phyloP scores from a whole-genome alignment of 1,284 basidiomycete species.

The Boletellus deceptivus region DNA sequence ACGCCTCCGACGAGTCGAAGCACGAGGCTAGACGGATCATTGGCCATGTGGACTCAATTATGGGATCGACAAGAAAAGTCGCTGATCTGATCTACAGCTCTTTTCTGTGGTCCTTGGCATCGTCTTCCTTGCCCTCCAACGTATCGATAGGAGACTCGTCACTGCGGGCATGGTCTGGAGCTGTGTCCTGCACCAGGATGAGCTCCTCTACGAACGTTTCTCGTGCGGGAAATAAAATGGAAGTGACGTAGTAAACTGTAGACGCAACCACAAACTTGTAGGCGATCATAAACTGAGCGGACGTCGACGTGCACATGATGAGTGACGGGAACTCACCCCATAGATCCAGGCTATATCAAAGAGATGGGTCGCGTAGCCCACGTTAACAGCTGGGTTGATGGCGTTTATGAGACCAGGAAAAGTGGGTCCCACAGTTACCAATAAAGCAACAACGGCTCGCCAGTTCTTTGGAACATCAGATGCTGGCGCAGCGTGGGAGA shows the following conservation, averaged over 20 bases:
- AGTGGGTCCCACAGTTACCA: slow-evolving; percentile 61
- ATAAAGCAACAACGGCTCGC: slow-evolving; percentile 63
- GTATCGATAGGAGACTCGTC: slow-evolving; percentile 3
- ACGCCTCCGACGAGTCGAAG: not conserved
- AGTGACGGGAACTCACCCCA: slow-evolving; percentile 47
- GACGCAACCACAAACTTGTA: slow-evolving; percentile 42
- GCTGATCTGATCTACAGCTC: slow-evolving; percentile 6
- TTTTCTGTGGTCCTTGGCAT: slow-evolving; percentile 6
- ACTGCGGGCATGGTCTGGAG: not conserved
- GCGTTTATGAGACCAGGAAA: slow-evolving; percentile 67
- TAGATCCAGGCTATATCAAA: slow-evolving; percentile 72
- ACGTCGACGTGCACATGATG: not conserved
- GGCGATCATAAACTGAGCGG: slow-evolving; percentile 28
- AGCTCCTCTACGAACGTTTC: slow-evolving; percentile 56
- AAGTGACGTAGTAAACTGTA: slow-evolving; percentile 50
- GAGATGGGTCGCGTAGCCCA: slow-evolving; percentile 51
- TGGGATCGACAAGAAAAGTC: slow-evolving; percentile 12
- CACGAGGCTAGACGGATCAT: not conserved
- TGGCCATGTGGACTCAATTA: not conserved
- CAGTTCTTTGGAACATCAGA: slow-evolving; percentile 52
- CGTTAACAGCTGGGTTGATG: slow-evolving; percentile 56
- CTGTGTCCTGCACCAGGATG: slow-evolving; percentile 28
- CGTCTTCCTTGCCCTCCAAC: not conserved
- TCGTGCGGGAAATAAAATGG: slow-evolving; percentile 52
- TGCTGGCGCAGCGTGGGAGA: not conserved